phyloP scores from a whole-genome alignment of 768 basidiomycete genomes.

The Termitomyces heimii region DNA sequence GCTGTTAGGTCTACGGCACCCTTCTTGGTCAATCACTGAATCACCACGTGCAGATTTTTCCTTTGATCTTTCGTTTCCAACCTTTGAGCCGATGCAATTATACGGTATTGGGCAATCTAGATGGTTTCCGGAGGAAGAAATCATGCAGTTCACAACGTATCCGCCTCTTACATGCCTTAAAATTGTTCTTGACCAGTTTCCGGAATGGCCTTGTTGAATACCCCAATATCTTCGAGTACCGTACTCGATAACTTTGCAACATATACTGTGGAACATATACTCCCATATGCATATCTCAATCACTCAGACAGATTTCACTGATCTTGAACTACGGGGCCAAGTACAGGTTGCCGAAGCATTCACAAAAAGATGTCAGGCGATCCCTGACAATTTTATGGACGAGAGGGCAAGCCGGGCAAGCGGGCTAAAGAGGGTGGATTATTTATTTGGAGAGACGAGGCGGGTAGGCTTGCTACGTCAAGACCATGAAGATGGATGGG shows the following conservation, averaged over 20 bases:
- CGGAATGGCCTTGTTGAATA: not conserved
- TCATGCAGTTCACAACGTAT: not conserved
- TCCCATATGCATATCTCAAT: not conserved
- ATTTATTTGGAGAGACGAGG: not conserved
- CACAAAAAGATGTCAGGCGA: not conserved
- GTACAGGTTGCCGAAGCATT: not conserved
- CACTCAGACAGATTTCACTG: not conserved
- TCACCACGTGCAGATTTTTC: not conserved
- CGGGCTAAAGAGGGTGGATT: slow-evolving; percentile 2
- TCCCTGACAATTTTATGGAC: not conserved
- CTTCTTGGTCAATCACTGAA: not conserved
- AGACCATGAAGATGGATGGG: not conserved
- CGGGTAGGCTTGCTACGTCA: not conserved
- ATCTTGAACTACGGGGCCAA: not conserved
- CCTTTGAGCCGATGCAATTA: not conserved
- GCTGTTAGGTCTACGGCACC: not conserved
- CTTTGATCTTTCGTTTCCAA: slow-evolving; percentile 1
- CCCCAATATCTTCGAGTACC: not conserved
- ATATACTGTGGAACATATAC: not conserved
- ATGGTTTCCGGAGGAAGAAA: not conserved
- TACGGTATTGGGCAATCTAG: not conserved
- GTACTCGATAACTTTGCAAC: not conserved
- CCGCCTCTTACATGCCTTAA: not conserved
- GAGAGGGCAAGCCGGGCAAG: not conserved
- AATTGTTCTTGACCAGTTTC: not conserved